phyloP scores from a whole-genome alignment of 805 yeast species.

The Myxozyma nipponensis region DNA sequence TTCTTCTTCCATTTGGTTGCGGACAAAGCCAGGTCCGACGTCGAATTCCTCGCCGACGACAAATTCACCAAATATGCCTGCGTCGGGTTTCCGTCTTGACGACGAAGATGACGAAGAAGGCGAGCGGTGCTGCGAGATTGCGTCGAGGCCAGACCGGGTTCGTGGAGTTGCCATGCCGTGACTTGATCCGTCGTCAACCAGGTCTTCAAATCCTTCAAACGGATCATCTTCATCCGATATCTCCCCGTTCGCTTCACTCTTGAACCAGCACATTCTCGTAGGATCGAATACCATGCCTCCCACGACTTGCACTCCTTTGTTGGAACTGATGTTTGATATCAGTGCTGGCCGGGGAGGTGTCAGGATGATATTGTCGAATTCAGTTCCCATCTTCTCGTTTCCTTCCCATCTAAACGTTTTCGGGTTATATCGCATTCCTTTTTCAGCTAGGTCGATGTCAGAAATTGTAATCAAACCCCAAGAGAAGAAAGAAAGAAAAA shows the following conservation, averaged over 20 bases:
- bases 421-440: slow-evolving; percentile 53
- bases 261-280: slow-evolving; percentile 57
- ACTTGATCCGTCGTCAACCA: slow-evolving; percentile 9
- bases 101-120: too few species aligned
- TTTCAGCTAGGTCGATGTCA: slow-evolving; percentile 12
- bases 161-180: slow-evolving; percentile 1
- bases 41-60: slow-evolving; percentile 37
- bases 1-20: slow-evolving; percentile 35
- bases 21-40: slow-evolving; percentile 30
- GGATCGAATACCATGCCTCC: slow-evolving; percentile 61
- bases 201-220: slow-evolving; percentile 25
- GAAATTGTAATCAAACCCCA: background rate
- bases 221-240: slow-evolving; percentile 40
- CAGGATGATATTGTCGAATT: slow-evolving; percentile 44
- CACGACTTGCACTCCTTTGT: slow-evolving; percentile 43
- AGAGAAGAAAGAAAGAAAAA: background rate
- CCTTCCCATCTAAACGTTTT: slow-evolving; percentile 58
- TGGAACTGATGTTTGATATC: slow-evolving; percentile 30
- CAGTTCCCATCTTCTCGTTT: slow-evolving; percentile 53
- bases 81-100: slow-evolving; percentile 1
- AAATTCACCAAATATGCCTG: slow-evolving; percentile 28
- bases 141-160: background rate
- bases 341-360: slow-evolving; percentile 39
- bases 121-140: too few species aligned
- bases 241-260: slow-evolving; percentile 47